These are phyloP conservation scores for Lithospermum erythrorhizon DNA, from an alignment of 257 asterid species.

Conservation along the genomic window DNA sequence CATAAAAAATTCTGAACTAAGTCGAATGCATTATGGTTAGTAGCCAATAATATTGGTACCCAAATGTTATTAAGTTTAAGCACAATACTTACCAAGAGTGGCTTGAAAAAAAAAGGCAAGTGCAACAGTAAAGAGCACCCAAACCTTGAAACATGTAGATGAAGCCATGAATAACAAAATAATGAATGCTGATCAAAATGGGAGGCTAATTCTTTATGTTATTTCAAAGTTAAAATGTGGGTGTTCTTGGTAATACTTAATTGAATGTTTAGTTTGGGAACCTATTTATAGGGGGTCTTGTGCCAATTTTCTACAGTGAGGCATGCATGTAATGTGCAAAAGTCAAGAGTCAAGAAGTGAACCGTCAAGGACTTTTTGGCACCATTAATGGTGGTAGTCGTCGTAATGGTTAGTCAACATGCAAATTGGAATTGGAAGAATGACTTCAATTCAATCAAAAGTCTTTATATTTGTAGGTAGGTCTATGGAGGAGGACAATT, in stretches of 20 bases:
- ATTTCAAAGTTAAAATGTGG: no score
- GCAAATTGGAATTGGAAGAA: no score
- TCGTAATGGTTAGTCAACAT: not conserved
- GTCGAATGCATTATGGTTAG: not conserved
- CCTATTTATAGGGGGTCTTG: not conserved
- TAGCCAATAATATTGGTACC: not conserved
- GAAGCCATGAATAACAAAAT: slow-evolving; percentile 31
- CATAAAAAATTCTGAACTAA: no score
- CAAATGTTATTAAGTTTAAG: not conserved
- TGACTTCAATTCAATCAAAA: no score
- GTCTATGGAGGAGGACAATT: no score
- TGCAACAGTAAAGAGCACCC: slow-evolving; percentile 18
- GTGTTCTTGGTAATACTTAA: no score
- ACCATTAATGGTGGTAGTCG: not conserved
- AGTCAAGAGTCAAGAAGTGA: not conserved
- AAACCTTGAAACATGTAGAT: slow-evolving; percentile 6
- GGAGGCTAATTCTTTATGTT: not conserved
- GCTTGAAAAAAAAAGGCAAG: slow-evolving; percentile 18
- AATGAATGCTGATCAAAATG: not conserved
- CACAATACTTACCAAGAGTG: slow-evolving; percentile 21
- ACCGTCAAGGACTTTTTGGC: not conserved
- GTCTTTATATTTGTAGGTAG: no score
- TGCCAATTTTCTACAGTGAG: no score
- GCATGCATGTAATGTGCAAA: not conserved
- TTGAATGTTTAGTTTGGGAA: no score